Evolutionary conservation across 2,329 filamentous ascomycete genomes (phyloP).

Genomic region (Aspergillus arachidicola): DNA sequence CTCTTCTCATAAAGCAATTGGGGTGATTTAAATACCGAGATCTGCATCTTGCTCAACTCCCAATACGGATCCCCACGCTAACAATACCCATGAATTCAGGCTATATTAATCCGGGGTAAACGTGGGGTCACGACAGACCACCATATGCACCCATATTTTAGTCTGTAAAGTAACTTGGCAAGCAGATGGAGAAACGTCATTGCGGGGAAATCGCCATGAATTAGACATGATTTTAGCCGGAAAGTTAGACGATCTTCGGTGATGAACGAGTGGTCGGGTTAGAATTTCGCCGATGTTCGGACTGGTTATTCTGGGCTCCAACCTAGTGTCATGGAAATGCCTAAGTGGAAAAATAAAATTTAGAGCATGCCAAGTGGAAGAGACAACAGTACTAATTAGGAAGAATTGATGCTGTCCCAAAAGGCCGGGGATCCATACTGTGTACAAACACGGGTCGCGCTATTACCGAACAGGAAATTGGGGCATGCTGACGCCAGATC

Average conservation of each 20-base stretch:
- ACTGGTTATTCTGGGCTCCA: background rate
- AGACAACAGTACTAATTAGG: background rate
- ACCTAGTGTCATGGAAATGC: background rate
- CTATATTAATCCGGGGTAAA: conserved; percentile 7
- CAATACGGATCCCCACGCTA: background rate
- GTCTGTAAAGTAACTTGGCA: background rate
- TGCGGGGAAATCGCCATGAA: conserved; percentile 1
- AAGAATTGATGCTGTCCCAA: background rate
- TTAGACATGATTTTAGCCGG: background rate
- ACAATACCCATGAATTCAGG: background rate
- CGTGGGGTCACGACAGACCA: background rate
- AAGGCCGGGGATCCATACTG: too few relatives aligned
- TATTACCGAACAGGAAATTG: background rate
- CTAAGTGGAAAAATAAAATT: background rate
- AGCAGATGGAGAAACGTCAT: background rate
- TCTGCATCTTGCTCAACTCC: background rate
- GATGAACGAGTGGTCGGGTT: background rate
- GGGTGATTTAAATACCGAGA: background rate
- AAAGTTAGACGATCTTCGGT: background rate
- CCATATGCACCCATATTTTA: background rate
- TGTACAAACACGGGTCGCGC: background rate
- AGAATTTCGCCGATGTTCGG: background rate
- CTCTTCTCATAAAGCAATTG: background rate
- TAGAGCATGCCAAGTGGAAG: background rate
- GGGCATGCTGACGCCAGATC: background rate